Conservation (phyloP, 345 rosid genomes). For the Acer campestre region DNA sequence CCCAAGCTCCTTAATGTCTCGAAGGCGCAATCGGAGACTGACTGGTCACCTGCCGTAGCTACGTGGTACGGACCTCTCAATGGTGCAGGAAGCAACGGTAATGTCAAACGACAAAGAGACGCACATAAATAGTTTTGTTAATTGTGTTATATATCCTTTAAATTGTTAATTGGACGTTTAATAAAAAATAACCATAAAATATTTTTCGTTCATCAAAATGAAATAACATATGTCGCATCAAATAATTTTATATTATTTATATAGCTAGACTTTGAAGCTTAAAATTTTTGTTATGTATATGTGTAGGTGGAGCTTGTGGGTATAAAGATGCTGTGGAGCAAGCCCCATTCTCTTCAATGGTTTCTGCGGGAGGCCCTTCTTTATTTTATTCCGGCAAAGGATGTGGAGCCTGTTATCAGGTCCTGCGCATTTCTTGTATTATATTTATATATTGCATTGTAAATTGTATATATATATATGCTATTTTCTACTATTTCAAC, state of each 20-base stretch:
- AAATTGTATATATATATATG: not conserved
- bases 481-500: too few relatives aligned
- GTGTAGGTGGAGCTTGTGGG: conserved; percentile 77
- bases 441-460: not conserved
- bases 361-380: conserved; percentile 68
- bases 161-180: too few relatives aligned
- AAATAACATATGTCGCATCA: too few relatives aligned
- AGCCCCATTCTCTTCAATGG: conserved; percentile 47
- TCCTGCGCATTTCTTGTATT: conserved; percentile 6
- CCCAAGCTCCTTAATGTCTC: conserved; percentile 41
- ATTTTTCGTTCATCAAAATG: too few relatives aligned
- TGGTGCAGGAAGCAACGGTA: conserved; percentile 65
- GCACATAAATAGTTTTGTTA: not conserved
- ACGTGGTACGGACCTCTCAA: conserved; percentile 66
- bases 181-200: too few relatives aligned
- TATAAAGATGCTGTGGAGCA: conserved; percentile 41
- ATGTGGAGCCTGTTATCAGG: conserved; percentile 82
- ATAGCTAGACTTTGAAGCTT: not conserved
- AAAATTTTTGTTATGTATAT: not conserved
- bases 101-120: not conserved
- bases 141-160: not conserved
- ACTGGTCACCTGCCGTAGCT: conserved; percentile 51
- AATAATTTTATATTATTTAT: not conserved
- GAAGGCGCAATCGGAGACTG: conserved; percentile 10
- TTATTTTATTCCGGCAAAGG: conserved; percentile 57